A percentile compares a stretch with the other conserved stretches of the same genome.
These are phyloP conservation scores for Laetiporus sulphureus DNA, from an alignment of 1,284 basidiomycete genomes.

Conservation along the genomic window DNA sequence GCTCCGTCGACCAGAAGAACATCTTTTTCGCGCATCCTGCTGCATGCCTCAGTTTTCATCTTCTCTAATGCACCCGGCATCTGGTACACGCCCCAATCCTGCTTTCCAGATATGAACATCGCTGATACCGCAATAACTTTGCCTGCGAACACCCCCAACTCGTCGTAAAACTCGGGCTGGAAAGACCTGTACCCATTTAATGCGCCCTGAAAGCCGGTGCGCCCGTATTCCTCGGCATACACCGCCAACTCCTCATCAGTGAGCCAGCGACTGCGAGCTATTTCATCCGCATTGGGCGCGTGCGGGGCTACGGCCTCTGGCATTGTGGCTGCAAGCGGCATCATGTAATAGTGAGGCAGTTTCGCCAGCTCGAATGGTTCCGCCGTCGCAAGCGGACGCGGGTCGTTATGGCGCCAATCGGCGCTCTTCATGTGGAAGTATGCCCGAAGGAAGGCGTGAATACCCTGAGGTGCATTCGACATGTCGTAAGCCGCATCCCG, in stretches of 20 bases:
- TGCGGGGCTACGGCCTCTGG: slow-evolving; percentile 35
- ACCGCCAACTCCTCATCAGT: slow-evolving; percentile 40
- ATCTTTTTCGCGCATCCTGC: slow-evolving; percentile 31
- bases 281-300: slow-evolving; percentile 20
- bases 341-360: slow-evolving; percentile 59
- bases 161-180: slow-evolving; percentile 10
- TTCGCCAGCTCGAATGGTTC: slow-evolving; percentile 29
- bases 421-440: slow-evolving; percentile 60
- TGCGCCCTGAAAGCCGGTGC: slow-evolving; percentile 58
- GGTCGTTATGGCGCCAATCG: slow-evolving; percentile 39
- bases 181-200: slow-evolving; percentile 46
- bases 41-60: slow-evolving; percentile 31
- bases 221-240: slow-evolving; percentile 41
- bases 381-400: slow-evolving; percentile 31
- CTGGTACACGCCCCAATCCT: slow-evolving; percentile 58
- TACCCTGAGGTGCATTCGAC: slow-evolving; percentile 32
- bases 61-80: slow-evolving; percentile 38
- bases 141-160: slow-evolving; percentile 22
- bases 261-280: slow-evolving; percentile 37
- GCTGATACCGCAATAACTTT: slow-evolving; percentile 41
- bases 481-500: slow-evolving; percentile 42
- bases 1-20: slow-evolving; percentile 48
- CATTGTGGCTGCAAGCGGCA: slow-evolving; percentile 48
- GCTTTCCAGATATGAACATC: slow-evolving; percentile 45
- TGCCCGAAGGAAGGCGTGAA: slow-evolving; percentile 44